Percentiles rank a stretch among this genome's conserved stretches.
Evolutionary conservation across 768 basidiomycete genomes (phyloP).

Genomic region (Calocybe gangraenosa): DNA sequence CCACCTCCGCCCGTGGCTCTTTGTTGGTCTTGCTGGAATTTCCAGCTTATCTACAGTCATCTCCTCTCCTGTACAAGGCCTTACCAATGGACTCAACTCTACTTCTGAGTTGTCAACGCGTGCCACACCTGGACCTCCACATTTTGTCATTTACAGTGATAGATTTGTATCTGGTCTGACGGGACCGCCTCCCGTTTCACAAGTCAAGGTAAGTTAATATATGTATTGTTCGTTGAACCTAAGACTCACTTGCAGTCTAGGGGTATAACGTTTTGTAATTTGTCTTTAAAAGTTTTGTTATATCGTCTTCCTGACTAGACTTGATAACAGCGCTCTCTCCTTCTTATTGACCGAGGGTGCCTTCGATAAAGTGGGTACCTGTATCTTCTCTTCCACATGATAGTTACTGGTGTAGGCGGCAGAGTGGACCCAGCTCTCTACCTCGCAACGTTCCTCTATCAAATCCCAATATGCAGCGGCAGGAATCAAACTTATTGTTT

Average conservation of each 20-base stretch:
- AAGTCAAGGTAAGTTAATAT: conserved; percentile 22
- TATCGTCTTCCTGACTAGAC: not conserved
- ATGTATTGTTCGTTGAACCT: not conserved
- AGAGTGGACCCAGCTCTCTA: conserved; percentile 38
- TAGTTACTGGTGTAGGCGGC: conserved; percentile 26
- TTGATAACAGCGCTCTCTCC: conserved; percentile 23
- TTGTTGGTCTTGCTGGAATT: not conserved
- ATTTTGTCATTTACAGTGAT: conserved; percentile 37
- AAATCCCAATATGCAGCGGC: conserved; percentile 47
- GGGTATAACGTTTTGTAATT: conserved; percentile 26
- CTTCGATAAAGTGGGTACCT: conserved; percentile 24
- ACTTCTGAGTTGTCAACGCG: conserved; percentile 12
- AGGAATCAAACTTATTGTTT: conserved; percentile 56
- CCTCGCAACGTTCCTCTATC: conserved; percentile 33
- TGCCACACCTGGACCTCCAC: conserved; percentile 26
- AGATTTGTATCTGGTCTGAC: conserved; percentile 31
- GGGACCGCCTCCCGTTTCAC: conserved; percentile 29
- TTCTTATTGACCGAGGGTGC: conserved; percentile 39
- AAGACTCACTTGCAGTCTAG: conserved; percentile 7
- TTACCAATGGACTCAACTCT: conserved; percentile 1
- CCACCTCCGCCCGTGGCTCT: not conserved
- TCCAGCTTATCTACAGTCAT: not conserved
- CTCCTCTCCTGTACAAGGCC: conserved; percentile 9
- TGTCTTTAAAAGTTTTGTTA: not conserved
- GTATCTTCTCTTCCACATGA: not conserved